These are phyloP conservation scores for Gleditsia sinensis DNA, from an alignment of 306 rosid species.

Conservation along the genomic window DNA sequence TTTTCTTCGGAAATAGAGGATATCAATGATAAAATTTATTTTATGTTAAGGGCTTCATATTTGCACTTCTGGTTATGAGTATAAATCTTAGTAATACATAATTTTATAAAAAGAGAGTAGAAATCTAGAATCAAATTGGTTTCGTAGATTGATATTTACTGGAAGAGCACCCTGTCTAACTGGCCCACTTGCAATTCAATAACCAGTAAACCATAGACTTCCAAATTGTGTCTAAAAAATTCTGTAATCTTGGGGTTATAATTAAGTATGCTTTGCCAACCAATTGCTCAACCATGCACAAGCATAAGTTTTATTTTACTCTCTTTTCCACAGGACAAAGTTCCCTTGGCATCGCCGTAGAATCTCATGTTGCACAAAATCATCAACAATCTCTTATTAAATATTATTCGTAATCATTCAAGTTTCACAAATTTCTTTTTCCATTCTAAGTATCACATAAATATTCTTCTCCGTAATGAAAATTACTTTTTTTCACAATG, in stretches of 20 bases:
- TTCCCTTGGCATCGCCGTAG: slow-evolving; percentile 30
- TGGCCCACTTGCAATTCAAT: too few relatives aligned
- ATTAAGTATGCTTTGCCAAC: slow-evolving; percentile 11
- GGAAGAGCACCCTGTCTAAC: too few relatives aligned
- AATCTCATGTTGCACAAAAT: slow-evolving; percentile 24
- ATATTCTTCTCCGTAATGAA: too few relatives aligned
- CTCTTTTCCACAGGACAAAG: slow-evolving; percentile 1
- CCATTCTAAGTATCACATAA: not conserved
- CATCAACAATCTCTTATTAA: not conserved
- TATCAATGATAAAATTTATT: too few relatives aligned
- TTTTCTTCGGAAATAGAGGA: too few relatives aligned
- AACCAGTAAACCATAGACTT: too few relatives aligned
- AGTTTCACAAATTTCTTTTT: not conserved
- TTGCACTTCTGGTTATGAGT: too few relatives aligned
- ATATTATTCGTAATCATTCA: not conserved
- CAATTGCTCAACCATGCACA: not conserved
- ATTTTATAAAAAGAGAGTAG: too few relatives aligned
- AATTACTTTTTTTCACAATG: not conserved
- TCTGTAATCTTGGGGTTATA: too few relatives aligned
- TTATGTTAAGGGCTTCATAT: too few relatives aligned
- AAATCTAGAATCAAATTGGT: not conserved
- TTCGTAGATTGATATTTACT: not conserved
- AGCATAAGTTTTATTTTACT: not conserved
- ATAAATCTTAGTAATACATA: too few relatives aligned
- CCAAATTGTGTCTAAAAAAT: too few relatives aligned